Evolutionary conservation across 2,329 filamentous ascomycete genomes (phyloP), one percentile per base, ranked within the genome.

Genomic region (Zasmidium angulare): DNA sequence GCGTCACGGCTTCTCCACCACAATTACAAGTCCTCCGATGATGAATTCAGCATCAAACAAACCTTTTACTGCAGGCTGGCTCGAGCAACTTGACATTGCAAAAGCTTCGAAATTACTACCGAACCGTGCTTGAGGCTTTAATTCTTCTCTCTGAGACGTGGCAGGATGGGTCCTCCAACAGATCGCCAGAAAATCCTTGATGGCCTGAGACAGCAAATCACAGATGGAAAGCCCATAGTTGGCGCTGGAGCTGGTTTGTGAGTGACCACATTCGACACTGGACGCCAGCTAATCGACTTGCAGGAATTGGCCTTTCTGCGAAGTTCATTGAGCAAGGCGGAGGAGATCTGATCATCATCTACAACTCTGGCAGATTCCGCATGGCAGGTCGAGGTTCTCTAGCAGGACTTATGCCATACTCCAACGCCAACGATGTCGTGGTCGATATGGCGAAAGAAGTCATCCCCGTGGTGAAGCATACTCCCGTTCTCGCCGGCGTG

Each of bases 371-470:
- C 0, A 82, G 87, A 2, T 90, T 87, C 70, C 84, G 88, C 10
- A 90, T 91, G 88, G 87, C 87, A 0, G 88, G 88, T 0, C 78
- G 85, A 46, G 88, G 88, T 0, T 89, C 86, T 0, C 74, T 90
- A 11, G 87, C 88, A 0, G 88, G 88, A 0, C 73, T 89, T 52
- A 88, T 89, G 86, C 86, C 87, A 0, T 90, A 88, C 69, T 84
- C 85, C 2, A 87, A 89, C 68, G 87, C 88, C 3, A 89, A 90
- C 66, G 83, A 86, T 61, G 82, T 89, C 1, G 86, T 90, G 0
- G 74, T 89, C 0, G 86, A 89, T 31, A 90, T 90, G 87, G 85
- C 86, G 0, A 80, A 76, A 12, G 88, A 90, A 73, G 84, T 90
- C 1, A 78, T 90, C 1, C 86, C 87, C 0, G 76, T 90, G 1